Base-by-base conservation (phyloP, 2,329 filamentous ascomycete species). In the Sporothrix humicola region DNA sequence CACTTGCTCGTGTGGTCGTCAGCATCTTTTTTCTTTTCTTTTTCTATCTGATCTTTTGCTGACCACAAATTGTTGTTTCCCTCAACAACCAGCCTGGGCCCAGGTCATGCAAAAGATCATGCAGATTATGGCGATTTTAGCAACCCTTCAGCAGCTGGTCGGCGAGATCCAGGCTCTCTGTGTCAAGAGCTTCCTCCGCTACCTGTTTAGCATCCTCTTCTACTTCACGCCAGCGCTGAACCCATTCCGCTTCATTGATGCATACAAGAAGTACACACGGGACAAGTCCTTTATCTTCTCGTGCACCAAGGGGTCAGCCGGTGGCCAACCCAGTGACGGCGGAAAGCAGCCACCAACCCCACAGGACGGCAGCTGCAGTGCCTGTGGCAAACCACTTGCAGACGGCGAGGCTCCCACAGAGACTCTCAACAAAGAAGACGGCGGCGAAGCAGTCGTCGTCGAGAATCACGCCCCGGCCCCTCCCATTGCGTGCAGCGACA, bases 151-250 rank as follows among this genome's bases (percentile, higher is more conserved):
- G n/a, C 6, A 58, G 3, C 69, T 76, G n/a, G 23, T 75, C 17
- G 59, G 23, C 2, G 72, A 75, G 44, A 48, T 76, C 48, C 61
- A 50, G 17, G 31, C 44, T 12, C 70, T 76, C 52, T 74, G 73
- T 23, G 44, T 63, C 2, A n/a, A 69, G 20, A 42, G 44, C 8
- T 9, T 66, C 15, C 26, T 71, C 46, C 73, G 66, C 7, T 52
- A 42, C 26, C 2, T 69, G 0, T 61, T 72, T 9, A 3, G 20
- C 37, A 10, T 72, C 4, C 2, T 75, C 10, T 76, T 73, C 44
- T 61, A 54, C 26, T 75, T 66, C 12, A 37, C 71, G 42, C 71
- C 73, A 15, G 56, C 65, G 26, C 26, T 71, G 23, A 73, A 72
- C 26, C 72, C 73, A 20, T 75, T 65, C 65, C 23, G 20, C 4